A percentile compares a stretch with the other conserved stretches of the same genome.
These are phyloP conservation scores for Eutrema salsugineum DNA, from an alignment of 441 rosid species.

Conservation along the genomic window DNA sequence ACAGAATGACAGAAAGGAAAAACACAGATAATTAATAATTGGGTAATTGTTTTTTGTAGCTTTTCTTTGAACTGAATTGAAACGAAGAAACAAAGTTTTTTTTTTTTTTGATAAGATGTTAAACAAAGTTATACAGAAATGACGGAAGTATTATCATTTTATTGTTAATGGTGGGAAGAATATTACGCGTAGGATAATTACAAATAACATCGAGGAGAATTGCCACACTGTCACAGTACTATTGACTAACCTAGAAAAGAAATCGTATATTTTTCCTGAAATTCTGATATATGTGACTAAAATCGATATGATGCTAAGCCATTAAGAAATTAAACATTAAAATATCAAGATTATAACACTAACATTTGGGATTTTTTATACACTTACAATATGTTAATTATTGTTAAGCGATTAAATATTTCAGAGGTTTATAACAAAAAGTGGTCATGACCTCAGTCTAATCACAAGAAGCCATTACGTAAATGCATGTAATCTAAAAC, in stretches of 20 bases:
- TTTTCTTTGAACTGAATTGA: background rate
- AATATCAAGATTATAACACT: background rate
- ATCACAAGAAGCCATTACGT: background rate
- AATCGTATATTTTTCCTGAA: background rate
- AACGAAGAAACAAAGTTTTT: background rate
- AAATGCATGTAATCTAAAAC: background rate
- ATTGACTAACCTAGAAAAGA: background rate
- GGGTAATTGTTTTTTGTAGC: background rate
- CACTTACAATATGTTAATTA: background rate
- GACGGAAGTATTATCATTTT: no score
- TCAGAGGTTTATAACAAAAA: background rate
- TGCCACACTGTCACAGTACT: background rate
- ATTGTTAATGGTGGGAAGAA: no score
- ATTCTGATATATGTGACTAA: background rate
- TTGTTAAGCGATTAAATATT: no score
- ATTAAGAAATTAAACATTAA: background rate
- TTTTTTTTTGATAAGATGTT: no score
- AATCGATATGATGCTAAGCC: background rate
- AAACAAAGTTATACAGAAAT: no score
- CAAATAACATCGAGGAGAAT: no score
- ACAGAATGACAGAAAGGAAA: background rate
- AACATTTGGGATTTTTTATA: background rate
- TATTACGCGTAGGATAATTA: no score
- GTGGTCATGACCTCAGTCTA: constrained; percentile 2
- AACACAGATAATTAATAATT: background rate